These are phyloP conservation scores for Calocera viscosa DNA, from an alignment of 768 basidiomycete genomes.

Conservation along the genomic window DNA sequence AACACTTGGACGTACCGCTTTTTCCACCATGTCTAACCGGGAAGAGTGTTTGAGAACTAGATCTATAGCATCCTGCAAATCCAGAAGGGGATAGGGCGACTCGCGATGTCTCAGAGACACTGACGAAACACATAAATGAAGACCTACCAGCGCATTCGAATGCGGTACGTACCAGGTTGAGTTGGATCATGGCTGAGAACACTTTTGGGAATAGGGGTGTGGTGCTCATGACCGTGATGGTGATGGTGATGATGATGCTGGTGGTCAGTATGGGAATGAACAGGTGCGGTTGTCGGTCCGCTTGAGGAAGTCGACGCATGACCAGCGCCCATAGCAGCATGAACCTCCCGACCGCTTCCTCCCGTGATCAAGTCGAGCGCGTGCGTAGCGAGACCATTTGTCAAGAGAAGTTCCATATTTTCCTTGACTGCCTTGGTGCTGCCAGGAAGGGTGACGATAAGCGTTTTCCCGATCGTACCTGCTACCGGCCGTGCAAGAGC, in stretches of 20 bases:
- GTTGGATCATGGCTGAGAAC: constrained; percentile 57
- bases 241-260: constrained; percentile 21
- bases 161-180: constrained; percentile 39
- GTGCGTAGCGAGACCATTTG: constrained; percentile 47
- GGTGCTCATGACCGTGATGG: constrained; percentile 24
- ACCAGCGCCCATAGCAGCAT: constrained; percentile 37
- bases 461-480: constrained; percentile 51
- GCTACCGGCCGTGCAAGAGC: constrained; percentile 75
- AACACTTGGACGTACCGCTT: constrained; percentile 32
- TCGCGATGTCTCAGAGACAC: constrained; percentile 58
- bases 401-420: constrained; percentile 51
- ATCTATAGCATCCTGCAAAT: constrained; percentile 50
- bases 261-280: constrained; percentile 15
- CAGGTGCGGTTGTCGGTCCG: not conserved
- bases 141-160: not conserved
- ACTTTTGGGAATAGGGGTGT: constrained; percentile 43
- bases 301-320: constrained; percentile 18
- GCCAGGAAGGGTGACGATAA: constrained; percentile 73
- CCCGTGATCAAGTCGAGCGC: constrained; percentile 63
- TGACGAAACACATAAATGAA: constrained; percentile 22
- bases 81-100: constrained; percentile 64
- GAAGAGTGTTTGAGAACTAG: constrained; percentile 41
- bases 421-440: constrained; percentile 78
- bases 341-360: constrained; percentile 48
- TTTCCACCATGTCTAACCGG: constrained; percentile 31